Conservation (phyloP, 1,284 basidiomycete genomes). For the Athelia sp. region DNA sequence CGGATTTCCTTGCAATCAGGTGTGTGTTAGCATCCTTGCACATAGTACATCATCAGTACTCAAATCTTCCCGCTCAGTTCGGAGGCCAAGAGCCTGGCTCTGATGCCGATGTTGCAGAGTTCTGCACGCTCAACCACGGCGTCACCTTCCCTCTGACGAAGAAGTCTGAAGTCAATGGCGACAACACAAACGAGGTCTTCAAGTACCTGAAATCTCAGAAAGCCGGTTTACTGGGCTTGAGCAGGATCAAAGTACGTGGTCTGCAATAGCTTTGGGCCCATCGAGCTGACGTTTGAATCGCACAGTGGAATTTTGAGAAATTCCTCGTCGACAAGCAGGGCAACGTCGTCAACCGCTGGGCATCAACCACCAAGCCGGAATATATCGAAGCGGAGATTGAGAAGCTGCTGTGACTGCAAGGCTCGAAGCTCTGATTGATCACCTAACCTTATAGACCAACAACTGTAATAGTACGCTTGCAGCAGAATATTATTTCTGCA, state of each 20-base stretch:
- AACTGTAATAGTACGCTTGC: not conserved
- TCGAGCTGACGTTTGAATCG: not conserved
- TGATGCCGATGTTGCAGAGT: slow-evolving; percentile 64
- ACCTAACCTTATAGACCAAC: not conserved
- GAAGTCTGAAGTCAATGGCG: slow-evolving; percentile 91
- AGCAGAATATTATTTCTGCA: too few relatives aligned
- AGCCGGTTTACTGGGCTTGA: slow-evolving; percentile 66
- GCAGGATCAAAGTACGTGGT: slow-evolving; percentile 66
- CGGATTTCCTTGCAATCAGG: slow-evolving; percentile 93
- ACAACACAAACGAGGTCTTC: slow-evolving; percentile 75
- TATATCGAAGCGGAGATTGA: slow-evolving; percentile 63
- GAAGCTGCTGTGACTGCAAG: slow-evolving; percentile 39
- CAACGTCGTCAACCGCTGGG: slow-evolving; percentile 74
- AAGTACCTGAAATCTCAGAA: slow-evolving; percentile 83
- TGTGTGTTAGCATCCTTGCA: slow-evolving; percentile 26
- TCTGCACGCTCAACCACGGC: slow-evolving; percentile 73
- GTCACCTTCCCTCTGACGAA: slow-evolving; percentile 83
- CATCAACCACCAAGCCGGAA: slow-evolving; percentile 71
- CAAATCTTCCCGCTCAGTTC: slow-evolving; percentile 38
- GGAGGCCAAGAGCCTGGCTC: slow-evolving; percentile 73
- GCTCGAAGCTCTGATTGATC: not conserved
- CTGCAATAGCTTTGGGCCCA: not conserved
- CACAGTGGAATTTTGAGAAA: slow-evolving; percentile 80
- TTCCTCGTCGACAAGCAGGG: slow-evolving; percentile 69
- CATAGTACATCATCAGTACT: not conserved